Conservation (phyloP, 2,329 filamentous ascomycete genomes). For the Paradendryphiella salina region DNA sequence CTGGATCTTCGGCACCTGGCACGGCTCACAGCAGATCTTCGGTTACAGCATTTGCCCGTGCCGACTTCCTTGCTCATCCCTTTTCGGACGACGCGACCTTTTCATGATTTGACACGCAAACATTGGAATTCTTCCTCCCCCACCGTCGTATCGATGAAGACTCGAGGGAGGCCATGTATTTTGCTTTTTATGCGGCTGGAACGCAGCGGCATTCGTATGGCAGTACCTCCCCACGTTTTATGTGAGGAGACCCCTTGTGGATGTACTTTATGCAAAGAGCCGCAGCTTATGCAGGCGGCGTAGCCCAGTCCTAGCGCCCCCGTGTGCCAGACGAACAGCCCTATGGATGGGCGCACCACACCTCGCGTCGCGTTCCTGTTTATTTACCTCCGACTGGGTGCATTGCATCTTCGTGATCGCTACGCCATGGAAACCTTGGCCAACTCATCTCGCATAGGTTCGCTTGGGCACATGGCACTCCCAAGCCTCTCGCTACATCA, state of each 20-base stretch:
- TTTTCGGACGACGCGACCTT: conserved; percentile 7
- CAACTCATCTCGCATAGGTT: not conserved
- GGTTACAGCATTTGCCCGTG: conserved; percentile 1
- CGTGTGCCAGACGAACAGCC: conserved; percentile 7
- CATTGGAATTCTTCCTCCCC: not conserved
- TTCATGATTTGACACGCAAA: not conserved
- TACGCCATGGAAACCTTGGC: not conserved
- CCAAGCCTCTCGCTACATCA: too few species aligned
- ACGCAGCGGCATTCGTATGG: not conserved
- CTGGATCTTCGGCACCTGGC: conserved; percentile 21
- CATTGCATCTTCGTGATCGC: not conserved
- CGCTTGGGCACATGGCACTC: too few species aligned
- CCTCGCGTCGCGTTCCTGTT: not conserved
- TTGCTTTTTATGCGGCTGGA: not conserved
- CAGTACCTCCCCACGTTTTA: conserved; percentile 3
- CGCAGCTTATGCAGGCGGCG: conserved; percentile 14
- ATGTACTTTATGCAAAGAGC: conserved; percentile 18
- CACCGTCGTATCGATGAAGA: not conserved
- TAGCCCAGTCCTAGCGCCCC: conserved; percentile 4
- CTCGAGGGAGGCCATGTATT: too few species aligned
- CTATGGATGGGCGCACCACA: conserved; percentile 17
- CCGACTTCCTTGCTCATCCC: not conserved
- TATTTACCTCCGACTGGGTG: conserved; percentile 22
- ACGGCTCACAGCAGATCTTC: conserved; percentile 24
- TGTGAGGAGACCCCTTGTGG: conserved; percentile 9